Conservation (phyloP, 345 rosid genomes). For the Laguncularia racemosa region DNA sequence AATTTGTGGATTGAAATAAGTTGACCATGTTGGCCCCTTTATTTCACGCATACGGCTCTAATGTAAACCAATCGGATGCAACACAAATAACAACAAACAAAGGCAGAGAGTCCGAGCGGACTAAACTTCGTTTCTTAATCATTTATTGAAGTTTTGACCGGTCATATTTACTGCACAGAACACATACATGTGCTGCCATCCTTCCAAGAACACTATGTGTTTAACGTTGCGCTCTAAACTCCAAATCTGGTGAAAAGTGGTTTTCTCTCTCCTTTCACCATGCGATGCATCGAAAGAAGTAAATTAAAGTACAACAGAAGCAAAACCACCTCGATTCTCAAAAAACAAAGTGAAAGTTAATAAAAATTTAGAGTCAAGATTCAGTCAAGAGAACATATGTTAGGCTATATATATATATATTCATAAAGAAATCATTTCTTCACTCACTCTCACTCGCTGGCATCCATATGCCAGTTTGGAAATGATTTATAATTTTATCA, state of each 20-base stretch:
- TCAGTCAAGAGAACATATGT: conserved; percentile 19
- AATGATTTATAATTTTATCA: conserved; percentile 8
- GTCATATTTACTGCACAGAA: conserved; percentile 7
- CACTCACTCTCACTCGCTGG: conserved; percentile 29
- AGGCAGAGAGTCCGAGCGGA: too few relatives aligned
- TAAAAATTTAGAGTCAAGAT: conserved; percentile 5
- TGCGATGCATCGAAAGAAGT: conserved; percentile 29
- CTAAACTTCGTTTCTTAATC: neutral
- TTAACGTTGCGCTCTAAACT: conserved; percentile 11
- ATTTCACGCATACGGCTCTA: too few relatives aligned
- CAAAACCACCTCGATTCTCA: conserved; percentile 30
- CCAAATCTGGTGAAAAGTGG: conserved; percentile 29
- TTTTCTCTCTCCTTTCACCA: conserved; percentile 29
- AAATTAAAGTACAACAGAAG: conserved; percentile 12
- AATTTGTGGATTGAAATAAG: too few relatives aligned
- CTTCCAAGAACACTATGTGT: neutral
- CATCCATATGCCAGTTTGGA: conserved; percentile 39
- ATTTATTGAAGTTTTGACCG: conserved; percentile 13
- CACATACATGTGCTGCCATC: too few relatives aligned
- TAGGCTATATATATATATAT: neutral
- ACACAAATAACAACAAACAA: too few relatives aligned
- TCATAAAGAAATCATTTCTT: conserved; percentile 10
- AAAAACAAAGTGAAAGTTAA: too few relatives aligned
- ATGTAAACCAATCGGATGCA: too few relatives aligned
- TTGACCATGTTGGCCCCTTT: too few relatives aligned